Conservation (phyloP, 2,329 filamentous ascomycete species). For the Paracorniculantispora psalliotae region DNA sequence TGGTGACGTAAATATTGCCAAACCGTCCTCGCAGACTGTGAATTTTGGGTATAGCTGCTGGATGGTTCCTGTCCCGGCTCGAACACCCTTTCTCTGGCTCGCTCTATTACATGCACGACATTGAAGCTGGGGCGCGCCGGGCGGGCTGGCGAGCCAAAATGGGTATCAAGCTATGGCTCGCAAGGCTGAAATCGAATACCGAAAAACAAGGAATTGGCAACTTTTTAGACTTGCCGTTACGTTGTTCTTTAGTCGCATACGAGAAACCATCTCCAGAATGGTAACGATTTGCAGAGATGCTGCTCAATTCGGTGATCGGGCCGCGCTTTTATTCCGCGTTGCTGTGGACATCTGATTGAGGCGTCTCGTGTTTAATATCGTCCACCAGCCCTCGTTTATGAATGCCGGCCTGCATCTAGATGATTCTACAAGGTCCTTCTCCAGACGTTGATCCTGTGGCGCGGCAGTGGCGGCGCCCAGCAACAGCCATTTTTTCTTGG, state of each 20-base stretch:
- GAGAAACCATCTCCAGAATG: not conserved
- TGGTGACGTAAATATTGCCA: not conserved
- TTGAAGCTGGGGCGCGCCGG: not conserved
- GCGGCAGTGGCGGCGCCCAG: slow-evolving; percentile 1
- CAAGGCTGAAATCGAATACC: slow-evolving; percentile 6
- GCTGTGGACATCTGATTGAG: not conserved
- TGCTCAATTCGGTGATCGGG: not conserved
- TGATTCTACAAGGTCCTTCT: not conserved
- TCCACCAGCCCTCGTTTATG: not conserved
- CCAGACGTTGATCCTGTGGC: not conserved
- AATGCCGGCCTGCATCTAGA: not conserved
- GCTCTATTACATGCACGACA: not conserved
- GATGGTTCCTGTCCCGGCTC: not conserved
- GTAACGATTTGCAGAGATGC: not conserved
- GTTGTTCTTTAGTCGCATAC: not conserved
- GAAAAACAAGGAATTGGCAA: not conserved
- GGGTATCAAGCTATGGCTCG: not conserved
- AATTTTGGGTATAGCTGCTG: slow-evolving; percentile 3
- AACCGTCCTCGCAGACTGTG: not conserved
- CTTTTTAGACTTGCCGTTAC: not conserved
- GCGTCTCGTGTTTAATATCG: not conserved
- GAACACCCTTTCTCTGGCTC: not conserved
- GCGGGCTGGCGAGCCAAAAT: not conserved
- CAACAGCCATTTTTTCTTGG: not conserved
- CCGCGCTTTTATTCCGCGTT: not conserved